These are phyloP conservation scores for Skeletonema menzelii DNA, from an alignment of 108 stramenopile genomes.

Conservation along the genomic window DNA sequence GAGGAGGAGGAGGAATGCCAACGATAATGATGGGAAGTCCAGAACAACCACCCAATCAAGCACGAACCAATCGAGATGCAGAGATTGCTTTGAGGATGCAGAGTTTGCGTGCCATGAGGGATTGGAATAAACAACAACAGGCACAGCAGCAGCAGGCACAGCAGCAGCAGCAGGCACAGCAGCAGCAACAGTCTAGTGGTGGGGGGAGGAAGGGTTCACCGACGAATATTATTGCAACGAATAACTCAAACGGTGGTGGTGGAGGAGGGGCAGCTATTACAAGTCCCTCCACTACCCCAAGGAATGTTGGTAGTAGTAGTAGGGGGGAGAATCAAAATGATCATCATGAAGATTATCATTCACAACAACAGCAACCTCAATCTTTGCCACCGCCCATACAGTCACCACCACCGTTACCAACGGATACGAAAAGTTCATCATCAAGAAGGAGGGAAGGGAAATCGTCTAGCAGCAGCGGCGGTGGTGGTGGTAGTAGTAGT, in stretches of 20 bases:
- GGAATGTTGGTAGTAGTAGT: too few species aligned
- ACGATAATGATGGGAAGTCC: neutral
- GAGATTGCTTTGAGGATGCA: constrained; percentile 25
- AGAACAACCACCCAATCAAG: neutral
- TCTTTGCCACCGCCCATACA: neutral
- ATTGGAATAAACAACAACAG: neutral
- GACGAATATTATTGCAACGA: too few species aligned
- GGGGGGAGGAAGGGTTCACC: neutral
- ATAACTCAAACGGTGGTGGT: too few species aligned
- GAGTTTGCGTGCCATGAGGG: constrained; percentile 24
- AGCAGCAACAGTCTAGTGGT: neutral
- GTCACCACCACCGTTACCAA: neutral
- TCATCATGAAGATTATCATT: neutral
- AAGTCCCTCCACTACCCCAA: too few species aligned
- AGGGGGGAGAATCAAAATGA: neutral
- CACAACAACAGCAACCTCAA: neutral
- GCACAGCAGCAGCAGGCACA: constrained; percentile 1
- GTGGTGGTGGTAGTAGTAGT: neutral
- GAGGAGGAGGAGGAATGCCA: neutral
- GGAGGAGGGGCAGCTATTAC: too few species aligned
- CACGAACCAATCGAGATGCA: constrained; percentile 10
- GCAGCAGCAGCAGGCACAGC: constrained; percentile 3
- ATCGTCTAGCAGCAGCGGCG: neutral
- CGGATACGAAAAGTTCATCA: neutral
- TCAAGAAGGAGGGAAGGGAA: neutral